Conservation (phyloP, 257 asterid species). For the Jacaranda copaia region DNA sequence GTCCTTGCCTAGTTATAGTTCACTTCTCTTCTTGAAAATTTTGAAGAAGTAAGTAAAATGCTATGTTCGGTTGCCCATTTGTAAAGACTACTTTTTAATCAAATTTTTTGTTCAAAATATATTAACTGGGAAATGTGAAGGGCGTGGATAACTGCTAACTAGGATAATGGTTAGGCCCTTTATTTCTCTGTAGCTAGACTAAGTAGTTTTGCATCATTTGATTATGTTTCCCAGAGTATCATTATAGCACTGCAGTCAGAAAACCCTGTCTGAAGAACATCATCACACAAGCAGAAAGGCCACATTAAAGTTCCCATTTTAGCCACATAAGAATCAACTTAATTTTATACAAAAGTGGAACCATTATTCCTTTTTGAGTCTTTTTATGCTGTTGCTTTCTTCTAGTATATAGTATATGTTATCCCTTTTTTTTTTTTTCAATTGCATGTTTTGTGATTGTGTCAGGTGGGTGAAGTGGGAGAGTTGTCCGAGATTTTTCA, state of each 20-base stretch:
- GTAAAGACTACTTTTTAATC: neutral
- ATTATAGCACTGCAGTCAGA: constrained; percentile 34
- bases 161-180: constrained; percentile 1
- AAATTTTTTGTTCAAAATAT: too few species aligned
- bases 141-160: neutral
- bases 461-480: constrained; percentile 73
- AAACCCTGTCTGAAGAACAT: constrained; percentile 19
- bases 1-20: neutral
- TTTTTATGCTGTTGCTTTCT: constrained; percentile 26
- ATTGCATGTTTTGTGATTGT: neutral
- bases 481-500: constrained; percentile 68
- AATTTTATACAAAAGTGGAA: neutral
- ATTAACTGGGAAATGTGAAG: neutral
- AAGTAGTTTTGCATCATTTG: neutral
- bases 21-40: constrained; percentile 5
- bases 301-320: neutral
- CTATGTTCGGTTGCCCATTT: too few species aligned
- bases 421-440: neutral
- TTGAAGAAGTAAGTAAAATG: neutral
- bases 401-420: neutral
- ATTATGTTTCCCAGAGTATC: constrained; percentile 30
- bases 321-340: neutral
- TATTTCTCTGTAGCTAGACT: constrained; percentile 32
- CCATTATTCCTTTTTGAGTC: neutral
- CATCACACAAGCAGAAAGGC: constrained; percentile 7